Conservation (phyloP, 768 basidiomycete genomes). For the Rhodotorula toruloides region DNA sequence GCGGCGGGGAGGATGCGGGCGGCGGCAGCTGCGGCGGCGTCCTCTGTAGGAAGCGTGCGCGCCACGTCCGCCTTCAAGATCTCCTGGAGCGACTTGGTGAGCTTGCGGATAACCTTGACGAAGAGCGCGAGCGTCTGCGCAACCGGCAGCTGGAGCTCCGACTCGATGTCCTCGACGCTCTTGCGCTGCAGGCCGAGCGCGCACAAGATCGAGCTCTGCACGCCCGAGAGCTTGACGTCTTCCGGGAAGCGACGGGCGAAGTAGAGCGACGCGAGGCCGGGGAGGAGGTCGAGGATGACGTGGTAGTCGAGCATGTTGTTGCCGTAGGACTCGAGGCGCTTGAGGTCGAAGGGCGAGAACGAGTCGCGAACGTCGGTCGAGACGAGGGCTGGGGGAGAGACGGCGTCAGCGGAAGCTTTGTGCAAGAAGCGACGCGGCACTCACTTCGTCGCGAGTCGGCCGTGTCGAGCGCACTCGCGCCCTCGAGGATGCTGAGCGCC, state of each 20-base stretch:
- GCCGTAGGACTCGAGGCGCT: slow-evolving; percentile 90
- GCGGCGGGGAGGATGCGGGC: slow-evolving; percentile 3
- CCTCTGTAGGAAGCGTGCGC: slow-evolving; percentile 30
- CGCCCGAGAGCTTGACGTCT: slow-evolving; percentile 68
- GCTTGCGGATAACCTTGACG: slow-evolving; percentile 79
- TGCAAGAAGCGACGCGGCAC: background rate
- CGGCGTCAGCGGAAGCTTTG: slow-evolving; percentile 47
- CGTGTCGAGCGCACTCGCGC: slow-evolving; percentile 55
- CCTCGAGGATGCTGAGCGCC: slow-evolving; percentile 81
- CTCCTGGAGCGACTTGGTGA: slow-evolving; percentile 52
- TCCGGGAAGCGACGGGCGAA: slow-evolving; percentile 63
- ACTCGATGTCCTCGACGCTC: slow-evolving; percentile 75
- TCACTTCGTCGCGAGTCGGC: slow-evolving; percentile 20
- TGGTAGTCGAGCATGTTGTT: slow-evolving; percentile 91
- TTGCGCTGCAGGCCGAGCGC: slow-evolving; percentile 87
- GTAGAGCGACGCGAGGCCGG: slow-evolving; percentile 70
- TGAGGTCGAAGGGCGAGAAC: slow-evolving; percentile 87
- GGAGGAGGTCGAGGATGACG: slow-evolving; percentile 86
- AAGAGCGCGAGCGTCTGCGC: slow-evolving; percentile 85
- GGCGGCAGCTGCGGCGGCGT: slow-evolving; percentile 10
- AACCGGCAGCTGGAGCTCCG: slow-evolving; percentile 75
- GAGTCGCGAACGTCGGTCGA: slow-evolving; percentile 58
- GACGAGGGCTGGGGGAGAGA: slow-evolving; percentile 50
- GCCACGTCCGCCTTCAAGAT: slow-evolving; percentile 42
- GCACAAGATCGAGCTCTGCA: slow-evolving; percentile 85